These are phyloP conservation scores for Penicillium maclennaniae DNA, from an alignment of 495 filamentous ascomycete species.

Conservation along the genomic window DNA sequence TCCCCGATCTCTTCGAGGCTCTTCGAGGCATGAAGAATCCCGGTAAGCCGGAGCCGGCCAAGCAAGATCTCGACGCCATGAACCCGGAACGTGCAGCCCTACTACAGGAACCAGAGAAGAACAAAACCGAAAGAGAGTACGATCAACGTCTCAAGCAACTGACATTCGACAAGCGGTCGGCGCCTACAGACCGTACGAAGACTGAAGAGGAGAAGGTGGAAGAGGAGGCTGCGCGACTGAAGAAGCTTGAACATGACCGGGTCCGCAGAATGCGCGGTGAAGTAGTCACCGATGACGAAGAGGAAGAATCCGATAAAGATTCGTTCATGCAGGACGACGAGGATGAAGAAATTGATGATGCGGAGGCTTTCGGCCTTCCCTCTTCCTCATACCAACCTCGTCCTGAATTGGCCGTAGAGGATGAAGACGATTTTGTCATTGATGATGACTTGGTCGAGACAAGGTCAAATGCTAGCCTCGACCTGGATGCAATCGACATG, in stretches of 20 bases:
- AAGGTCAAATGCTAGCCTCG: constrained; percentile 51
- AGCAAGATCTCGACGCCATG: constrained; percentile 45
- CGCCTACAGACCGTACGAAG: constrained; percentile 82
- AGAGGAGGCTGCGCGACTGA: constrained; percentile 69
- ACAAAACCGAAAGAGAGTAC: constrained; percentile 72
- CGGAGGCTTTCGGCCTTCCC: constrained; percentile 53
- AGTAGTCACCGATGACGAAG: constrained; percentile 39
- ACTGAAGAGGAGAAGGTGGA: constrained; percentile 82
- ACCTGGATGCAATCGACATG: constrained; percentile 49
- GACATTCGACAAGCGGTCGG: constrained; percentile 73
- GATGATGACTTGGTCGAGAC: constrained; percentile 76
- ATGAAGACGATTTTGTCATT: constrained; percentile 88
- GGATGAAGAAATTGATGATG: constrained; percentile 48
- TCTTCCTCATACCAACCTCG: constrained; percentile 27
- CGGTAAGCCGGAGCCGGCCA: constrained; percentile 35
- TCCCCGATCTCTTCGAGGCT: constrained; percentile 74
- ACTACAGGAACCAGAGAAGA: constrained; percentile 58
- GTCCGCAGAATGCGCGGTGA: constrained; percentile 45
- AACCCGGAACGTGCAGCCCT: constrained; percentile 57
- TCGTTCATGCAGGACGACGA: constrained; percentile 41
- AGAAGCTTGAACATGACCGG: constrained; percentile 75
- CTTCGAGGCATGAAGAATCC: constrained; percentile 51
- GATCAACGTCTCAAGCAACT: constrained; percentile 77
- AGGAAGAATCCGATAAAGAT: constrained; percentile 46
- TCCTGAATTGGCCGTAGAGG: constrained; percentile 59